phyloP scores from a whole-genome alignment of 2,329 filamentous ascomycete genomes.

The Nothophaeocryptopus gaeumannii region DNA sequence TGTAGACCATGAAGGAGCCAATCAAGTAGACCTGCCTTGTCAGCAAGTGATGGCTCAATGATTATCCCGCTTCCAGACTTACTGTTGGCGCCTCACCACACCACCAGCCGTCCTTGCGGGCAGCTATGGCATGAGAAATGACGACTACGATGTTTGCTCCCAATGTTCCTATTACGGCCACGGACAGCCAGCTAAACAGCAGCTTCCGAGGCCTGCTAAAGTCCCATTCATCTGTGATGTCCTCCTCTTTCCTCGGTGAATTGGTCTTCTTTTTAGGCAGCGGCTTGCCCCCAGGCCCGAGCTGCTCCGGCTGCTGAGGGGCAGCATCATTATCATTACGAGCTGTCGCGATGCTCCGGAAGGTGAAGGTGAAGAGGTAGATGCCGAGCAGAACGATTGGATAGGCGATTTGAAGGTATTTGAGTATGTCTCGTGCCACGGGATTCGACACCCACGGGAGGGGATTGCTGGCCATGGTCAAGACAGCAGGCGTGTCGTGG shows the following conservation, averaged over 20 bases:
- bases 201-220: constrained; percentile 67
- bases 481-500: too few relatives aligned
- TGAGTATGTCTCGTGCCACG: constrained; percentile 44
- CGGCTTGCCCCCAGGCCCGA: constrained; percentile 85
- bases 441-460: constrained; percentile 38
- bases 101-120: constrained; percentile 71
- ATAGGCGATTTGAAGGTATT: constrained; percentile 56
- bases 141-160: constrained; percentile 71
- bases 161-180: constrained; percentile 70
- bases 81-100: constrained; percentile 75
- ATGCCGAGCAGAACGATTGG: constrained; percentile 63
- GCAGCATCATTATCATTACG: constrained; percentile 46
- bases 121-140: constrained; percentile 68
- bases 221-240: constrained; percentile 48
- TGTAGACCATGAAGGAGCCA: constrained; percentile 81
- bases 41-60: constrained; percentile 15
- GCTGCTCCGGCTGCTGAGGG: constrained; percentile 43
- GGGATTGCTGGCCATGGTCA: constrained; percentile 14
- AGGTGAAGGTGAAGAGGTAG: constrained; percentile 62
- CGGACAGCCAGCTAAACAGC: constrained; percentile 72
- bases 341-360: constrained; percentile 57
- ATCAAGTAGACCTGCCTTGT: constrained; percentile 72
- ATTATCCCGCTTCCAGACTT: constrained; percentile 38
- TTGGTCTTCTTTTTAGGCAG: constrained; percentile 62
- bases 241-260: constrained; percentile 56